Base-by-base conservation (phyloP, 495 filamentous ascomycete species). In the Beverwykella pulmonaria region DNA sequence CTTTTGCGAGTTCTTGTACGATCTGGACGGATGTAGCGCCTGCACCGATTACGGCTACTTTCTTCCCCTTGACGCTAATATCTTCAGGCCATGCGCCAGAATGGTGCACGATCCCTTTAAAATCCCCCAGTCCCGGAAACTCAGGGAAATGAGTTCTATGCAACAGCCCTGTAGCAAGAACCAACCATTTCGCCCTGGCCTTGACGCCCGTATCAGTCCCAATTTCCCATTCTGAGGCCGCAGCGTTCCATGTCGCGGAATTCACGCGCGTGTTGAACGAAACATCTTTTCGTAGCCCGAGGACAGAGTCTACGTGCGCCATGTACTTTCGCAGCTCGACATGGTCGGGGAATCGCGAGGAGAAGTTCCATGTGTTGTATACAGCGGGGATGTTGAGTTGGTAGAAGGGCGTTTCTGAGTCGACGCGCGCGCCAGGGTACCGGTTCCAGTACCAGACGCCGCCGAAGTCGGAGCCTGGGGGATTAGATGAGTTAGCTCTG, bases 401-500 rank as follows among this genome's bases (percentile, higher is more conserved):
- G 56, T 75, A 74, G 29, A 70, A 66, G 14, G 71, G 72, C 1
- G 56, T 59, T 53, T 72, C 72, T 22, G 47, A 52, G 52, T 75
- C 73, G 23, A 74, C 71, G 6, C 70, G 53, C 8, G 80, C 80
- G 19, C 81, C 79, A 4, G 84, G 84, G 61, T 86, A 86, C 22
- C 79, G 67, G 67, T 84, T 86, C 81, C 80, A 82, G 57, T 80
- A 70, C 83, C 83, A 85, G 25, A 79, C 76, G 25, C 84, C 84
- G 7, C 83, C 84, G 50, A 82, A 77, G 49, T 77, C 77, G n/a
- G 68, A 68, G 17, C 81, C 82, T 66, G 10, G 30, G 27, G 26
- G 30, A 19, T 15, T n/a, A n/a, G n/a, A n/a, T n/a, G n/a, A n/a
- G n/a, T n/a, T n/a, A n/a, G n/a, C n/a, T n/a, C n/a, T n/a, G n/a